Base-by-base conservation (phyloP, 768 basidiomycete genomes). In the Pulveroboletus sp. region DNA sequence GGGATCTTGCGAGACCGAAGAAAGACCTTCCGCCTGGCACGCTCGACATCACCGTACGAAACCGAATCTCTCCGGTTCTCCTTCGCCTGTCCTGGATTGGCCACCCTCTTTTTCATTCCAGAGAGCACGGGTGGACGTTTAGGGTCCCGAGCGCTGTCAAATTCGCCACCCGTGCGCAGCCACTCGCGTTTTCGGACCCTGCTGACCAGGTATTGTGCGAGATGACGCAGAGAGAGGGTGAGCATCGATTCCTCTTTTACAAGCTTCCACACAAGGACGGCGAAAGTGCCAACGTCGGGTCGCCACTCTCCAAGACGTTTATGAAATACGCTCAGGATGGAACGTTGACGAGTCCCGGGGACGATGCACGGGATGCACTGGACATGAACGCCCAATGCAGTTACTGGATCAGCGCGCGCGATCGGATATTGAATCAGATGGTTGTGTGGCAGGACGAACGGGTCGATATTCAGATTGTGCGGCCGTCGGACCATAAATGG, bases 181-280 rank as follows among this genome's bases (percentile, higher is more conserved):
- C 79, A 0, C 70, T 89, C 26, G 62, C 61, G 11, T 89, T 93
- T 68, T 74, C 78, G 39, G 79, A 87, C 39, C 72, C 77, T 5
- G 78, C 75, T 0, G 91, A 94, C 59, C 73, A 77, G 21, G 50
- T 63, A 2, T 72, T 93, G 8, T 69, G 75, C 38, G 79, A 85
- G 46, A 68, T 73, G 40, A 50, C 53, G 5, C 60, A 65, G 4
- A 66, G 75, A 11, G 71, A 74, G 15, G 76, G 71, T 4, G 37
- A 47, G 13, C 28, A 26, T 15, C 77, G 77, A 3, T 86, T 73
- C 62, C 49, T 73, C 2, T 99, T 93, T 69, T 89, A 90, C 76
- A 93, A 96, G 68, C 76, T 99, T 0, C 96, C 96, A 0, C 96
- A 99, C 69, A 93, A 93, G 65, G 93, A 95, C 56, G 95, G 95